Evolutionary conservation across 2,329 filamentous ascomycete species (phyloP).

Genomic region (Aureobasidium sp.): DNA sequence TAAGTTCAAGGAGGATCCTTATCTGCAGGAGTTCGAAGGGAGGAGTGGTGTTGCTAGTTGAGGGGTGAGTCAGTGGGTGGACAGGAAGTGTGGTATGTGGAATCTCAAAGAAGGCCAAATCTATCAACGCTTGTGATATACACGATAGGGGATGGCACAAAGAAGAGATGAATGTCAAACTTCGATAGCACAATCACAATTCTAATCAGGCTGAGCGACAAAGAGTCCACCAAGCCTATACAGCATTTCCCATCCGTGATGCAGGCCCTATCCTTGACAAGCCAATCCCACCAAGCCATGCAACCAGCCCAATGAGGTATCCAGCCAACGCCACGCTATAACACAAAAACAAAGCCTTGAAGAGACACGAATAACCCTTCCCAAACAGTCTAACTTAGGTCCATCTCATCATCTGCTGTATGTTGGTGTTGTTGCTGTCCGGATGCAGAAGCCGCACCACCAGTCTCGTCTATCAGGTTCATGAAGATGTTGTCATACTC

Average conservation of each 20-base stretch:
- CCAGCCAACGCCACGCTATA: slow-evolving; percentile 10
- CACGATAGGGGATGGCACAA: not conserved
- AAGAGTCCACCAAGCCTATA: not conserved
- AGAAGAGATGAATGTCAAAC: not conserved
- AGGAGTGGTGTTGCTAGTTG: slow-evolving; percentile 24
- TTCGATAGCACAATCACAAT: not conserved
- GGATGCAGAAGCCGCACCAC: slow-evolving; percentile 9
- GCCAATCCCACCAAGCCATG: not conserved
- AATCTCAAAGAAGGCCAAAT: too few relatives aligned
- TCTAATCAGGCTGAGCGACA: not conserved
- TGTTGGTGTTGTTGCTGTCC: slow-evolving; percentile 16
- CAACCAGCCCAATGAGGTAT: not conserved
- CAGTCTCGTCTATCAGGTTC: slow-evolving; percentile 49
- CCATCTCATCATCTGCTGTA: slow-evolving; percentile 31
- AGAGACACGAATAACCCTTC: not conserved
- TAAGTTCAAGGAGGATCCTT: slow-evolving; percentile 40
- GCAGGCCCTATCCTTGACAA: not conserved
- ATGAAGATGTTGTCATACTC: slow-evolving; percentile 57
- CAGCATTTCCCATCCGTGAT: not conserved
- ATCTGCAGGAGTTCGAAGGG: slow-evolving; percentile 28
- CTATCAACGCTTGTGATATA: too few relatives aligned
- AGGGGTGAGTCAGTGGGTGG: not conserved
- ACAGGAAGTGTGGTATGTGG: too few relatives aligned
- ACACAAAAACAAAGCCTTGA: not conserved
- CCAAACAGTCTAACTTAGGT: slow-evolving; percentile 17